Base-by-base conservation (phyloP, 208 protist genomes). In the Trypanosoma avium region DNA sequence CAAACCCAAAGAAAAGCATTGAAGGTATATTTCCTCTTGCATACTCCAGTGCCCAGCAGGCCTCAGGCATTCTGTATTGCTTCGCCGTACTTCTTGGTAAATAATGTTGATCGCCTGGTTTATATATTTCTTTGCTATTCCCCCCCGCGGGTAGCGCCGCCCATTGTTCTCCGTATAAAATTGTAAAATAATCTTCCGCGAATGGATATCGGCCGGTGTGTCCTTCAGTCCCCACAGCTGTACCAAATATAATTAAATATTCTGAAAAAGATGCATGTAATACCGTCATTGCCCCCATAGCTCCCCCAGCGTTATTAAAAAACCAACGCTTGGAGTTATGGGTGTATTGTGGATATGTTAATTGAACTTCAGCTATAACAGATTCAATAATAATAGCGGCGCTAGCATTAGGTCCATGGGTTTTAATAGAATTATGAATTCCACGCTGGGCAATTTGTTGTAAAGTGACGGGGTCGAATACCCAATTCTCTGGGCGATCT, bases 191-290 rank as follows among this genome's bases (percentile, higher is more conserved):
- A 66, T 95, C 88, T 32, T 93, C 89, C 13, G 85, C 82, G 62
- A 87, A 83, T 13, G 63, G 53, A 66, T 85, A 87, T 29, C 91
- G 86, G 48, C 93, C 93, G 13, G 82, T 87, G 86, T 96, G 88
- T 24, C 91, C 93, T 61, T 97, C 85, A 4, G 93, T 96, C 22
- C 93, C 90, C 13, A 92, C 72, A 5, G 86, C 43, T 1, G 91
- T 89, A 50, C 90, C 93, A 61, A 97, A 97, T 55, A 97, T 93
- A 61, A 97, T 96, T 50, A 97, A 47, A 80, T 97, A 96, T 81
- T 97, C 88, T 13, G 88, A 92, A 63, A 96, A 82, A 60, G 93
- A 97, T 73, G 76, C 84, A 70, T 94, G 88, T 49, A 94, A 82
- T 26, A 97, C 84, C 46, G 81, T 91, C 89, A 96, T 96, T 26